Evolutionary conservation across 305 asterid species (phyloP), one percentile per base, ranked within the genome.

Genomic region (Petunia hybrid): DNA sequence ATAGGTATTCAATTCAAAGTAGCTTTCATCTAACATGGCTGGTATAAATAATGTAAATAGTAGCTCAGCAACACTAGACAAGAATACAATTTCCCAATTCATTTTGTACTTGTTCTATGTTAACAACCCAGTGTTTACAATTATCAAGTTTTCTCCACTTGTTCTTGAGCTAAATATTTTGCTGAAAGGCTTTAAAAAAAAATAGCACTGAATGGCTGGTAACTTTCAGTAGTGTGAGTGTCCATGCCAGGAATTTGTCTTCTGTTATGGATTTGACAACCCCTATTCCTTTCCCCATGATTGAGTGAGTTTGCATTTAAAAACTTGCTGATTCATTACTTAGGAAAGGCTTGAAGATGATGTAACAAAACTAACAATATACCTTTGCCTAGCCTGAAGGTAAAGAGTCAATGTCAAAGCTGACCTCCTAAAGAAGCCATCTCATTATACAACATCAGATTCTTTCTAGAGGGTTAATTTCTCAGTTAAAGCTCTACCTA

Each of bases 281-380:
- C 12, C 12, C 31, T 66, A 40, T 66, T 66, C 40, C 36, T 35
- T 40, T 66, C 0, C 36, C 22, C 13, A 66, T 40, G n/a, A 68
- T n/a, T 68, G 56, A 68, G 75, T 41, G n/a, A 39, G 73, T 39
- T 71, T 9, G 42, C 77, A 71, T 71, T 69, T 46, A 71, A 31
- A 12, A 71, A 12, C 35, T 39, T 70, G 76, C 39, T 43, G 77
- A 71, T 2, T 71, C 61, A 35, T 46, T 48, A 71, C 77, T 71
- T 10, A 0, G 35, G 40, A 46, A 31, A 71, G 43, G 10, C 16
- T 46, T 46, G 77, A 70, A 46, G 43, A 46, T 46, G 77, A 70
- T 70, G 60, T 70, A 46, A 70, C 77, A 46, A 31, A 22, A 46
- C 45, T 35, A 35, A 9, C 12, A 10, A 31, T 71, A 22, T 71